Conservation (phyloP, 495 filamentous ascomycete species). For the Penicillium coffeae region DNA sequence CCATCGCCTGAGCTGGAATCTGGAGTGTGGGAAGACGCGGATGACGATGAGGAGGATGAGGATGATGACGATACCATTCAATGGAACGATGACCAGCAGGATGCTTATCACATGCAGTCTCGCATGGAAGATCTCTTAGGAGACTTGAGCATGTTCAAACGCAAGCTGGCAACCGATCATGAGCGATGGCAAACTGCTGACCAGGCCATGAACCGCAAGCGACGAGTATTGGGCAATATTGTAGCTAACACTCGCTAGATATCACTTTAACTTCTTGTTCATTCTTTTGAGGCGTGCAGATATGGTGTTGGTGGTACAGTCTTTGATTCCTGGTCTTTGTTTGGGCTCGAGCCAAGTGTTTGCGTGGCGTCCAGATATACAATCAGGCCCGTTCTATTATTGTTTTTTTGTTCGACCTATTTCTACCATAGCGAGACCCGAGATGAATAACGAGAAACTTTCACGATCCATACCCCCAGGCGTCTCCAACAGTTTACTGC, state of each 20-base stretch:
- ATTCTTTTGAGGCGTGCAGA: slow-evolving; percentile 20
- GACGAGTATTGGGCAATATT: slow-evolving; percentile 35
- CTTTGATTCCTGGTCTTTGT: slow-evolving; percentile 12
- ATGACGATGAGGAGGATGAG: slow-evolving; percentile 34
- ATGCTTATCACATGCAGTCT: slow-evolving; percentile 58
- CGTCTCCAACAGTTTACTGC: not conserved
- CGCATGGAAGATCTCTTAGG: slow-evolving; percentile 67
- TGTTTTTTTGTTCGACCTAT: slow-evolving; percentile 19
- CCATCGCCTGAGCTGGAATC: slow-evolving; percentile 23
- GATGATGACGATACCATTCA: slow-evolving; percentile 13
- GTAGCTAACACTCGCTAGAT: slow-evolving; percentile 30
- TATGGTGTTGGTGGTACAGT: slow-evolving; percentile 21
- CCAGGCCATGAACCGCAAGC: slow-evolving; percentile 20
- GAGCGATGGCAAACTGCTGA: slow-evolving; percentile 47
- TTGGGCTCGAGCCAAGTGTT: slow-evolving; percentile 9
- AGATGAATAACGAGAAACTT: slow-evolving; percentile 26
- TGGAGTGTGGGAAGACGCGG: slow-evolving; percentile 43
- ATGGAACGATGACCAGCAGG: slow-evolving; percentile 32
- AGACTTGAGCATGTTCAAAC: slow-evolving; percentile 76
- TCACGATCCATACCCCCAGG: slow-evolving; percentile 20
- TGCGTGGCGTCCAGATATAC: not conserved
- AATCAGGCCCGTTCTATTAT: not conserved
- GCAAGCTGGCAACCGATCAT: slow-evolving; percentile 77
- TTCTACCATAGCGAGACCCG: slow-evolving; percentile 22
- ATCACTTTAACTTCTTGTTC: not conserved